Conservation (phyloP, 306 rosid genomes). For the Medicago lupulina region DNA sequence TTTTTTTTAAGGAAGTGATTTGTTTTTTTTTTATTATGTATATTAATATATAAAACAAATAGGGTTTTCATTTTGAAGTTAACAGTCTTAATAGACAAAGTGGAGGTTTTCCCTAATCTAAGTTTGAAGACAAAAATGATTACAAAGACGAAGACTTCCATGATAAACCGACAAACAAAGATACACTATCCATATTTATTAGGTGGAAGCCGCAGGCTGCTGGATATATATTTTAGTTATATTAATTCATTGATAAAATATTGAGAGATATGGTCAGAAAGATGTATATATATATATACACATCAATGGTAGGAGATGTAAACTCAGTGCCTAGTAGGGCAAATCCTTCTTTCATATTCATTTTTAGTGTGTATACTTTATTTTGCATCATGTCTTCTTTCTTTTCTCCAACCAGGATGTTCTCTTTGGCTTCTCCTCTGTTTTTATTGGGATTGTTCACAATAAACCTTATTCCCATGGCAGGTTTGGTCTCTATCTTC, state of each 20-base stretch:
- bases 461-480: conserved; percentile 11
- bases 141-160: conserved; percentile 34
- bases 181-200: background rate
- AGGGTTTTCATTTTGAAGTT: background rate
- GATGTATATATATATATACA: background rate
- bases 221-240: conserved; percentile 13
- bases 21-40: too few species aligned
- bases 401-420: background rate
- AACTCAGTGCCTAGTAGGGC: background rate
- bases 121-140: conserved; percentile 1
- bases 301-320: background rate
- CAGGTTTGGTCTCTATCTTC: conserved; percentile 31
- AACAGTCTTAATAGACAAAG: background rate
- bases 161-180: background rate
- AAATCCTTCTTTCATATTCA: background rate
- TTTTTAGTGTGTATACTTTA: background rate
- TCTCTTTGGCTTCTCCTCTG: conserved; percentile 16
- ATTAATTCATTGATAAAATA: background rate
- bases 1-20: too few species aligned
- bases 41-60: too few species aligned
- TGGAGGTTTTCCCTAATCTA: background rate
- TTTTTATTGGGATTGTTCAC: conserved; percentile 33
- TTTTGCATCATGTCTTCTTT: conserved; percentile 34
- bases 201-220: conserved; percentile 31
- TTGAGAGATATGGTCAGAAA: conserved; percentile 5